Evolutionary conservation across 305 asterid species (phyloP), one percentile per base, ranked within the genome.

Genomic region (Rubia balearica): DNA sequence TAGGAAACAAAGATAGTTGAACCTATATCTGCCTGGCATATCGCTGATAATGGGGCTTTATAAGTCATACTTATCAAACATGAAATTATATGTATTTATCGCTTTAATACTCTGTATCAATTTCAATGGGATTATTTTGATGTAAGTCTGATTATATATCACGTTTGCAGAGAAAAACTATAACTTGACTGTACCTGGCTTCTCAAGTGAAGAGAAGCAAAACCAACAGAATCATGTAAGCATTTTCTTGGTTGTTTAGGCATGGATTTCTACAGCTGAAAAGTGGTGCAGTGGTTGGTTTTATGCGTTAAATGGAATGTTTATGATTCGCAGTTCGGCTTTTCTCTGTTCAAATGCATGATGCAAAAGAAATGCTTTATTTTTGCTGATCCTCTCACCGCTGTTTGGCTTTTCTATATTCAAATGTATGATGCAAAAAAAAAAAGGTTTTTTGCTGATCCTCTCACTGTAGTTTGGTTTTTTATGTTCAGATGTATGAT

Each of bases 131-230:
- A 68, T 33, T 13, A 49, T 6, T 40, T 16, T 30, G 62, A 3
- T 11, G 14, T 55, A 38, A n/a, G 9, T 49, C 7, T 19, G 65
- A 53, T 55, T 46, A 13, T 53, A 8, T 74, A 79, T 77, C 33
- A 63, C 62, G n/a, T 41, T 79, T 85, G 75, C 99, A 94, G 99
- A 94, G 88, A 94, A 86, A 83, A 87, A 89, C 82, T 89, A 85
- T 91, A 82, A 88, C 16, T 78, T 91, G 84, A 86, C 85, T 10
- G 72, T 94, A 76, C 99, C 99, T 40, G 99, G 96, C 73, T 94
- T 79, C 82, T 89, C 97, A 41, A 86, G 90, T 43, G 98, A 94
- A 76, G 95, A 84, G 78, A 86, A 72, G 84, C 88, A 83, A 76
- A 82, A 78, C 59, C 75, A 71, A 45, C 77, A 81, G 8, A 83